These are phyloP conservation scores for Blastobotrys niveus DNA, from an alignment of 1,139 yeast species.

Conservation along the genomic window DNA sequence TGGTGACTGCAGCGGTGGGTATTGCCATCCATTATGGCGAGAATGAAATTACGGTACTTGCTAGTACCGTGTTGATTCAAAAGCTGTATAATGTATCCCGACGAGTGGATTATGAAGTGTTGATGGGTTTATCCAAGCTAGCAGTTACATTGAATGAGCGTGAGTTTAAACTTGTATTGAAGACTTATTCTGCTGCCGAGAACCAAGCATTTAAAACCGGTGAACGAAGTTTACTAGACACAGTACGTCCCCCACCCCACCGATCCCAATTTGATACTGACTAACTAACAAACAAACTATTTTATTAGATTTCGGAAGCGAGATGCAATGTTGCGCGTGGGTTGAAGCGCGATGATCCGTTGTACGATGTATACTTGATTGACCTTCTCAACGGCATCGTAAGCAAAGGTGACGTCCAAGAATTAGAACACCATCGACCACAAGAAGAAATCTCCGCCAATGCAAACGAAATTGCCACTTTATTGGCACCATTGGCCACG, in stretches of 20 bases:
- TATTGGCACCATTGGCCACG: conserved; percentile 68
- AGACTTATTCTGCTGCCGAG: conserved; percentile 35
- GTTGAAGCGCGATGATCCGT: conserved; percentile 36
- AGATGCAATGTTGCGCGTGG: conserved; percentile 41
- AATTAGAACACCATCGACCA: conserved; percentile 73
- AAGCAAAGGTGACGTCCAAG: conserved; percentile 77
- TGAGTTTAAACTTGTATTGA: conserved; percentile 52
- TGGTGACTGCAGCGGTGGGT: conserved; percentile 66
- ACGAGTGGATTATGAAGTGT: conserved; percentile 37
- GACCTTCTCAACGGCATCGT: conserved; percentile 65
- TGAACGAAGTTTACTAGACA: conserved; percentile 26
- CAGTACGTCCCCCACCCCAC: conserved; percentile 17
- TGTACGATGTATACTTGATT: conserved; percentile 54
- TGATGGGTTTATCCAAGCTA: conserved; percentile 54
- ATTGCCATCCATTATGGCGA: conserved; percentile 67
- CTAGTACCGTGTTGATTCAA: conserved; percentile 78
- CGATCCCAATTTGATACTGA: not conserved
- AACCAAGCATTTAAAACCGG: conserved; percentile 24
- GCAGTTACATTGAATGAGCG: conserved; percentile 55
- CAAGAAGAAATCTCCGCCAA: conserved; percentile 72
- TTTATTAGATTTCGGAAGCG: conserved; percentile 18
- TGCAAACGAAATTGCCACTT: conserved; percentile 66
- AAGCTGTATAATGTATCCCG: conserved; percentile 50
- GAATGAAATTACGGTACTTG: conserved; percentile 69
- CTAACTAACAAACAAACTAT: too few species aligned